Evolutionary conservation across 2,329 filamentous ascomycete species (phyloP).

Genomic region (Cercospora canescens): DNA sequence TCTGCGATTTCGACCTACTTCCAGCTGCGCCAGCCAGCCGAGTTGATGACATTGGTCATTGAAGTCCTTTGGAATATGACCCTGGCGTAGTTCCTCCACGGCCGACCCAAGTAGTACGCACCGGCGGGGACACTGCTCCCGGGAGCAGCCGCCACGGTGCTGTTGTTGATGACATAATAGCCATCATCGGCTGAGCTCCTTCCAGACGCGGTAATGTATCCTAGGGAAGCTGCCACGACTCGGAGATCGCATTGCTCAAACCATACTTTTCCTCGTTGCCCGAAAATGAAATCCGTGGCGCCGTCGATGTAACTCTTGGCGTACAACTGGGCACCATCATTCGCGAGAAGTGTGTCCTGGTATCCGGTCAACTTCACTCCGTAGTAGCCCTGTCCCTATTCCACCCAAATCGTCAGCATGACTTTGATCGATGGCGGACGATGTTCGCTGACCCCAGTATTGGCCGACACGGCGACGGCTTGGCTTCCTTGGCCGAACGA

Average conservation of each 20-base stretch:
- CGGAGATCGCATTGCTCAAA: conserved; percentile 53
- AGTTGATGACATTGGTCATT: conserved; percentile 59
- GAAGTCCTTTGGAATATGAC: conserved; percentile 54
- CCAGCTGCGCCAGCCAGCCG: conserved; percentile 61
- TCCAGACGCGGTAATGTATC: conserved; percentile 50
- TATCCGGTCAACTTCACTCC: conserved; percentile 55
- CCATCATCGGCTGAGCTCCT: conserved; percentile 43
- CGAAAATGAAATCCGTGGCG: conserved; percentile 62
- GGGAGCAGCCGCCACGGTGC: conserved; percentile 45
- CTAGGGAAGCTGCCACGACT: conserved; percentile 42
- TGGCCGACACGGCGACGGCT: conserved; percentile 56
- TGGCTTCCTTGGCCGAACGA: conserved; percentile 51
- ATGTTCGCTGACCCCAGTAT: conserved; percentile 38
- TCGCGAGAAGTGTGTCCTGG: conserved; percentile 56
- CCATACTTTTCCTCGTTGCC: conserved; percentile 54
- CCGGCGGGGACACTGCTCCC: conserved; percentile 42
- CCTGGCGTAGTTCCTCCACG: conserved; percentile 54
- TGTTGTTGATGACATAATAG: conserved; percentile 60
- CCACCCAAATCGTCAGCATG: background rate
- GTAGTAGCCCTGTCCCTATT: conserved; percentile 57
- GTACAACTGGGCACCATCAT: conserved; percentile 58
- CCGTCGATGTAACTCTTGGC: conserved; percentile 58
- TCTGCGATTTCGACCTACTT: conserved; percentile 26
- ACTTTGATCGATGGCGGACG: background rate
- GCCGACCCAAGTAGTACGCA: conserved; percentile 54